Evolutionary conservation across 2,329 filamentous ascomycete species (phyloP), one percentile per base, ranked within the genome.

Genomic region (Nigrograna mackinnonii): DNA sequence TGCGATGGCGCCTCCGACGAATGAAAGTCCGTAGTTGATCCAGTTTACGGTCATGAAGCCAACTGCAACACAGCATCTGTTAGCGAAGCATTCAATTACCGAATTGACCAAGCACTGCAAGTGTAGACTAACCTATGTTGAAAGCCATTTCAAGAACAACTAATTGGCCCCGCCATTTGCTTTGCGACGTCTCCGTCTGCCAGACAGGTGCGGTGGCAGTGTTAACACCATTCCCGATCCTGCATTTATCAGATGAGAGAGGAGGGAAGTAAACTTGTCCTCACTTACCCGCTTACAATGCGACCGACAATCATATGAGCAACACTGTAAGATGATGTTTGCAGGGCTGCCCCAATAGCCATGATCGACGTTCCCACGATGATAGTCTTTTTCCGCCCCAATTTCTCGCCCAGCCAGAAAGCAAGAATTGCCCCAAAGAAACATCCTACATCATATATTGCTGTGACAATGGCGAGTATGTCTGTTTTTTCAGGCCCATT

Each of bases 161-260:
- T 80, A 62, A 36, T 79, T 72, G 52, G 79, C 79, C 50, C 78
- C 73, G 61, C 79, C 80, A 54, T 72, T 75, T 0, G 76, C 73
- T 38, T 64, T 67, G 5, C 71, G 28, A 34, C 73, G 53, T 53
- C 39, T 60, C 55, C 6, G 70, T 55, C 66, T 37, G 76, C 74
- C 14, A 76, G 46, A 14, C 62, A 50, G 45, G 77, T 64, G 38
- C 74, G 62, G 39, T 74, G 49, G 43, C 71, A 61, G 47, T 55
- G 17, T 63, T 60, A 31, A 65, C 49, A 4, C 54, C 54, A 37
- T 64, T 66, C 6, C 60, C 62, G 5, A 66, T 53, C 11, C 71
- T n/a, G n/a, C 66, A 55, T 70, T 52, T 6, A 66, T 52, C 41
- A 66, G 49, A 16, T 55, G 44, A 2, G 50, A 54, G 22, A 60